phyloP scores from a whole-genome alignment of 2,329 filamentous ascomycete species.

The Blastomyces percursus region DNA sequence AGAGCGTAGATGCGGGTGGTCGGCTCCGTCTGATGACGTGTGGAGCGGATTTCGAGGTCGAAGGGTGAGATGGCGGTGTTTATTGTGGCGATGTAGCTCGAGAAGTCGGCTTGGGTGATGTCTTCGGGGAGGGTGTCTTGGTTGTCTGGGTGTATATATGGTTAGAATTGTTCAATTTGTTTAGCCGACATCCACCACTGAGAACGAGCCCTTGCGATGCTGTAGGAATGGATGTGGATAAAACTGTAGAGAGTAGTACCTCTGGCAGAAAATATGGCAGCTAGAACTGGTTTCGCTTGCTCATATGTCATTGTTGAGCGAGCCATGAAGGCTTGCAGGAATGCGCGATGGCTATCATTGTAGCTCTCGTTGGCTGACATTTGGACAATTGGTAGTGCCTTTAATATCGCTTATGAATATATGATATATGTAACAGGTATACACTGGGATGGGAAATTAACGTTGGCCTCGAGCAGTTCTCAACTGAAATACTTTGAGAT shows the following conservation, averaged over 20 bases:
- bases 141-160: slow-evolving; percentile 27
- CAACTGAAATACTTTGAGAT: background rate
- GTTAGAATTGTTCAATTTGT: background rate
- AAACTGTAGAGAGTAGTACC: slow-evolving; percentile 18
- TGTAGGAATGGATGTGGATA: background rate
- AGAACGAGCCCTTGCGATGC: background rate
- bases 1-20: slow-evolving; percentile 59
- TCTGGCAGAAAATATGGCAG: slow-evolving; percentile 58
- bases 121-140: slow-evolving; percentile 46
- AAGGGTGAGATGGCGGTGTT: slow-evolving; percentile 65
- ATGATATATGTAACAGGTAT: background rate
- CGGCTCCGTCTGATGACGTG: slow-evolving; percentile 55
- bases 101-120: slow-evolving; percentile 57
- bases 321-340: slow-evolving; percentile 78
- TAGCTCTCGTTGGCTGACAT: slow-evolving; percentile 28
- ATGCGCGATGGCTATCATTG: slow-evolving; percentile 66
- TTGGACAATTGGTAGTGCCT: background rate
- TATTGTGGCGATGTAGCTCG: slow-evolving; percentile 56
- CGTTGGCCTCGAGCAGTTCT: background rate
- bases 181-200: background rate
- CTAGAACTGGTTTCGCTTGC: slow-evolving; percentile 62
- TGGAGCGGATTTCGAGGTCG: slow-evolving; percentile 76
- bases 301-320: slow-evolving; percentile 65
- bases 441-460: background rate
- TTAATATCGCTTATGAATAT: background rate